A percentile compares a stretch with the other conserved stretches of the same genome.
These are phyloP conservation scores for Coemansia sp. DNA, from an alignment of 192 early-diverging fungal species.

Conservation along the genomic window DNA sequence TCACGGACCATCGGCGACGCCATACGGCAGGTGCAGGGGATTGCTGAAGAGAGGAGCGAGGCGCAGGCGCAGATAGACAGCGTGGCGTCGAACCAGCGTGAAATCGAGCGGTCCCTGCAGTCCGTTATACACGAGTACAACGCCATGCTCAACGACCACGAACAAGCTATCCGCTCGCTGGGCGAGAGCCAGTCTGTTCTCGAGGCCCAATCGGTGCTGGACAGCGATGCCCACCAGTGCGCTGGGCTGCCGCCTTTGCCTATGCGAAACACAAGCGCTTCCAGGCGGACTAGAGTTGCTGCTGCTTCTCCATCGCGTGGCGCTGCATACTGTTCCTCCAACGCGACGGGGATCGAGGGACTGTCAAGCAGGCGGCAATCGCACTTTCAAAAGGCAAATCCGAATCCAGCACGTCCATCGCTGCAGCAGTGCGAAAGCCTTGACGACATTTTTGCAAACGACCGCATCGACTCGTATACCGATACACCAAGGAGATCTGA, in stretches of 20 bases:
- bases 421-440: slow-evolving; percentile 20
- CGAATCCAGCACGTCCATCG: neutral
- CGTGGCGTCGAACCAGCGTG: slow-evolving; percentile 6
- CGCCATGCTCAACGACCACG: slow-evolving; percentile 44
- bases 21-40: neutral
- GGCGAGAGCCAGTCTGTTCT: slow-evolving; percentile 27
- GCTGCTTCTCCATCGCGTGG: no score
- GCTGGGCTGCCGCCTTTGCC: no score
- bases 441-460: slow-evolving; percentile 40
- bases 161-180: slow-evolving; percentile 32
- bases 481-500: neutral
- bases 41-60: slow-evolving; percentile 6
- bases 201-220: slow-evolving; percentile 11
- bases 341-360: no score
- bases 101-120: slow-evolving; percentile 18
- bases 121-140: slow-evolving; percentile 27
- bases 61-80: slow-evolving; percentile 13
- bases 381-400: neutral
- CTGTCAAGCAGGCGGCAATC: slow-evolving; percentile 1
- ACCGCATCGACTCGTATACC: neutral
- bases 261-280: neutral
- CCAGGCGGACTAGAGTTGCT: no score
- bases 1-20: neutral
- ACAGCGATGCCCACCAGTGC: neutral
- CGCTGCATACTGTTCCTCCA: no score